A percentile compares a stretch with the other conserved stretches of the same genome.
Evolutionary conservation across 192 early-diverging fungal genomes (phyloP).

Genomic region (Kappamyces sp.): DNA sequence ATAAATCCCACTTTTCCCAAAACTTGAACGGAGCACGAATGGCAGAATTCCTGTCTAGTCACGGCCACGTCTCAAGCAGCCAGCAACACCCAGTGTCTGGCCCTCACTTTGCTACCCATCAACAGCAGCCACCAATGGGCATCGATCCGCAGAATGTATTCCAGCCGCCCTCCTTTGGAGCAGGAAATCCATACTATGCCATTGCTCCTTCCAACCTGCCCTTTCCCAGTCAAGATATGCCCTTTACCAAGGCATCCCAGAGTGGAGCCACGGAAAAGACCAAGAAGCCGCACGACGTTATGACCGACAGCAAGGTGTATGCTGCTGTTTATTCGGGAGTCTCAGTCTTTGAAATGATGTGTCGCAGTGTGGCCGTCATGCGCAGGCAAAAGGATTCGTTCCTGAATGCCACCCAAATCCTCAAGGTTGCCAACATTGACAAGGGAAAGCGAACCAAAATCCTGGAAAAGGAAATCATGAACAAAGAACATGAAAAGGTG

Average conservation of each 20-base stretch:
- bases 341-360: conserved; percentile 92
- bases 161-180: neutral
- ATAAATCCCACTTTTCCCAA: too few species aligned
- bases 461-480: conserved; percentile 86
- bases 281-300: neutral
- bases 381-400: conserved; percentile 75
- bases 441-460: conserved; percentile 90
- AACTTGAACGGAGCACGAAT: too few species aligned
- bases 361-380: conserved; percentile 67
- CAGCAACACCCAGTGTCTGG: too few species aligned
- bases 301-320: conserved; percentile 45
- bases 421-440: conserved; percentile 94
- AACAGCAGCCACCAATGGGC: conserved; percentile 12
- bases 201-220: conserved; percentile 5
- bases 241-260: neutral
- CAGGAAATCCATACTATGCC: neutral
- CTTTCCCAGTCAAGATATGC: neutral
- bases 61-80: too few species aligned
- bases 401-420: conserved; percentile 96
- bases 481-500: conserved; percentile 87
- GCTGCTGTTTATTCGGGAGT: conserved; percentile 89
- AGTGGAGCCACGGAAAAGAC: conserved; percentile 1
- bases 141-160: conserved; percentile 12
- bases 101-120: too few species aligned
- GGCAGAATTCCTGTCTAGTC: too few species aligned